phyloP scores from a whole-genome alignment of 2,329 filamentous ascomycete genomes.

The Didymella sp. region DNA sequence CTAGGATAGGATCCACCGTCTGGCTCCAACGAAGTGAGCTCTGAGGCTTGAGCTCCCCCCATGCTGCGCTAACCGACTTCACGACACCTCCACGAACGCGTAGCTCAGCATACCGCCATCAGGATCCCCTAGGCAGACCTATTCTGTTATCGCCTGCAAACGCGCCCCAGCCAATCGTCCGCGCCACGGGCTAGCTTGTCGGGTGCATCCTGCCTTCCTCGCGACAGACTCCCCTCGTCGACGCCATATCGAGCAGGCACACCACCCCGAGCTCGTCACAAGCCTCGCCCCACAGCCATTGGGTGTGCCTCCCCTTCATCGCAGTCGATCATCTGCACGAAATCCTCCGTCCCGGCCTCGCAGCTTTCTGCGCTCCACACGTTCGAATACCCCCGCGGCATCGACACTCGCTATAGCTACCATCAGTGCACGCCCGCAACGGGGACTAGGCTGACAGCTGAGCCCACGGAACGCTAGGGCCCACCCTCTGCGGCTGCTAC shows the following conservation, averaged over 20 bases:
- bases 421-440: conserved; percentile 16
- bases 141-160: conserved; percentile 5
- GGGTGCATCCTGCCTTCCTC: conserved; percentile 15
- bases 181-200: conserved; percentile 29
- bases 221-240: conserved; percentile 3
- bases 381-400: conserved; percentile 22
- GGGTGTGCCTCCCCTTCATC: conserved; percentile 32
- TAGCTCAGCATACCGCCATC: conserved; percentile 3
- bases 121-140: conserved; percentile 2
- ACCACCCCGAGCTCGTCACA: conserved; percentile 41
- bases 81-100: conserved; percentile 14
- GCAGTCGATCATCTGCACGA: conserved; percentile 61
- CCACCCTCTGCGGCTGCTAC: conserved; percentile 9
- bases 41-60: too few species aligned
- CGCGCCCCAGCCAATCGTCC: conserved; percentile 38
- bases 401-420: conserved; percentile 22
- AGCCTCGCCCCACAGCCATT: conserved; percentile 48
- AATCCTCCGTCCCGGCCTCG: conserved; percentile 54
- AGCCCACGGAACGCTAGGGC: conserved; percentile 12
- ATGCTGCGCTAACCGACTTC: conserved; percentile 15
- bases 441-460: conserved; percentile 24
- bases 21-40: conserved; percentile 7
- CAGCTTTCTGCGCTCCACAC: conserved; percentile 27
- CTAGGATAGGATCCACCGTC: conserved; percentile 20
- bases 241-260: conserved; percentile 19